Base-by-base conservation (phyloP, 305 asterid genomes). In the Fraxinus floribunda region DNA sequence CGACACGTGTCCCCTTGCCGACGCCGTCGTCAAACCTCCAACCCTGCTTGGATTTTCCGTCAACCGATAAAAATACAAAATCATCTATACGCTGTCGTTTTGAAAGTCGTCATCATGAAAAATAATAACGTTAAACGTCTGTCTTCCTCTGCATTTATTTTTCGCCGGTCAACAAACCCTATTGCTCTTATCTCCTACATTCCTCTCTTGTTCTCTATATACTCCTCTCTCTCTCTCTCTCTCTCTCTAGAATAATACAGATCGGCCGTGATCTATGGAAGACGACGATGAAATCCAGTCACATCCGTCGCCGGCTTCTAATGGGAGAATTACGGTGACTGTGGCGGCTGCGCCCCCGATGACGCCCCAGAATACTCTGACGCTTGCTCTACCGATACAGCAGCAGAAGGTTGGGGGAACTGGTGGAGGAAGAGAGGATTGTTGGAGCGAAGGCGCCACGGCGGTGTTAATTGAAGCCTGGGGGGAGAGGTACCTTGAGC, bases 391-490 rank as follows among this genome's bases (percentile, higher is more conserved):
- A 64, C 97, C 97, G 7, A 86, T 91, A 29, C 96, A 92, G 82
- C 90, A 83, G 41, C 90, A 86, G 81, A 83, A 82, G 76, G 82
- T 85, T 78, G 88, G 86, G 35, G 88, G 87, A 80, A 74, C 91
- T 75, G 91, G 90, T 68, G 96, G 95, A 35, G 93, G 96, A 76
- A 75, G 97, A 2, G 99, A 95, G 86, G 98, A 95, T 68, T 94
- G 99, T 87, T 95, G 99, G 99, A 93, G 95, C 87, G 99, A 95
- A 83, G 97, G 85, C 24, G 99, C 99, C 13, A 94, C 98, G 73
- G 91, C 87, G 24, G 91, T 92, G 76, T 82, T 93, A 13, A 93
- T 94, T 84, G 98, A 90, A 7, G 95, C 99, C 3, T 95, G 98
- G 99, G 98, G 98, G 7, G 95, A 90, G 16, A 77, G 96, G 80